Conservation (phyloP, 495 filamentous ascomycete genomes). For the Parathielavia appendiculata region DNA sequence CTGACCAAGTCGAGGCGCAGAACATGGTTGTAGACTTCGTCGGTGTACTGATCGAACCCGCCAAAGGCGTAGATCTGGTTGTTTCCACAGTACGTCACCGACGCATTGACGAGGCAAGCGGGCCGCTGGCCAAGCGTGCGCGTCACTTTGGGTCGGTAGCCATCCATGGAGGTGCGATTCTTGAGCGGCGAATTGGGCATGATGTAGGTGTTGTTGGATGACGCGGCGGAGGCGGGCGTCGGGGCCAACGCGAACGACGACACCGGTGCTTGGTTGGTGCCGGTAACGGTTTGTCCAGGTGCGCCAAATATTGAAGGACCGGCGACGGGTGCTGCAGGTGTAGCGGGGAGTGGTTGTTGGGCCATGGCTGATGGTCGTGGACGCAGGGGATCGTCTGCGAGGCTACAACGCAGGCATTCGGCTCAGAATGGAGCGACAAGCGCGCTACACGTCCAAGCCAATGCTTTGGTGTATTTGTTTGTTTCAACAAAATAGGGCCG, state of each 20-base stretch:
- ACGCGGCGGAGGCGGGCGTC: constrained; percentile 48
- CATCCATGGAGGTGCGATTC: constrained; percentile 56
- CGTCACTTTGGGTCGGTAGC: constrained; percentile 74
- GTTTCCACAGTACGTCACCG: constrained; percentile 92
- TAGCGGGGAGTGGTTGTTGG: constrained; percentile 23
- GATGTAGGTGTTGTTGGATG: constrained; percentile 73
- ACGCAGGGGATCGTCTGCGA: not conserved
- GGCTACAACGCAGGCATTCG: constrained; percentile 1
- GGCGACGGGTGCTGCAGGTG: constrained; percentile 21
- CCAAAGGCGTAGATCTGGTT: constrained; percentile 97
- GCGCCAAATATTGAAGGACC: constrained; percentile 35
- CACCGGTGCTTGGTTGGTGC: constrained; percentile 12
- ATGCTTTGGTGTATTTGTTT: not conserved
- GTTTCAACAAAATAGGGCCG: not conserved
- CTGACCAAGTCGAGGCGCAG: constrained; percentile 77
- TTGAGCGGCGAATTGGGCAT: constrained; percentile 76
- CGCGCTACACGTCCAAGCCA: not conserved
- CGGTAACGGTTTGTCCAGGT: constrained; percentile 11
- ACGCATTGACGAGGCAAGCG: constrained; percentile 94
- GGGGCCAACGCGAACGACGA: constrained; percentile 28
- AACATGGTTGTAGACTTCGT: constrained; percentile 99
- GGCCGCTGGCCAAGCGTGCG: constrained; percentile 81
- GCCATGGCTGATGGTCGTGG: constrained; percentile 26
- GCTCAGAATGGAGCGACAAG: not conserved
- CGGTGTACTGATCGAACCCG: constrained; percentile 98